Evolutionary conservation across 2,329 filamentous ascomycete genomes (phyloP).

Genomic region (Thelonectria rubi): DNA sequence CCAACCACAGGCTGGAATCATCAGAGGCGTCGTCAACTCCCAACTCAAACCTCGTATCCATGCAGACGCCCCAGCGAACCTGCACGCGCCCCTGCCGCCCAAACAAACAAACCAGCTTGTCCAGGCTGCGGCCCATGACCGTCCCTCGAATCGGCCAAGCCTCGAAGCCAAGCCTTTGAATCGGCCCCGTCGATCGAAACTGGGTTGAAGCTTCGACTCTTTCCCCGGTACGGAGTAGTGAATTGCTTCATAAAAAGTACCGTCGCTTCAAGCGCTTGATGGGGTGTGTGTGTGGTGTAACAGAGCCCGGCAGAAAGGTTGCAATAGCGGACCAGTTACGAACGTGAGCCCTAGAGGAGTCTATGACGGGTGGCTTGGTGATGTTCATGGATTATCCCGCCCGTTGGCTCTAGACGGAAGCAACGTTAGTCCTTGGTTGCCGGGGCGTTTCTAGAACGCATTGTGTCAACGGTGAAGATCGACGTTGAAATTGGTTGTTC

Average conservation of each 20-base stretch:
- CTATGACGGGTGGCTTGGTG: not conserved
- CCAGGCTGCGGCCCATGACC: not conserved
- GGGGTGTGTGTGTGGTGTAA: not conserved
- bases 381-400: not conserved
- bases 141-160: constrained; percentile 12
- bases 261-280: not conserved
- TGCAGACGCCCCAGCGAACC: not conserved
- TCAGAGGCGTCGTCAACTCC: not conserved
- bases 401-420: not conserved
- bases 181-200: constrained; percentile 10
- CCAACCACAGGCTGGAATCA: constrained; percentile 1
- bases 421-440: not conserved
- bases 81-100: constrained; percentile 13
- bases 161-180: constrained; percentile 12
- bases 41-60: constrained; percentile 15
- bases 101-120: not conserved
- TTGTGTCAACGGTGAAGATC: not conserved
- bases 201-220: not conserved
- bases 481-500: not conserved
- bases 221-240: not conserved
- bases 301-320: not conserved
- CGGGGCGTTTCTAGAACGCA: not conserved
- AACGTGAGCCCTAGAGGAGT: not conserved
- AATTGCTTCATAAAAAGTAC: not conserved
- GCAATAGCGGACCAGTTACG: not conserved